Percentiles rank a stretch among this genome's conserved stretches.
phyloP scores from a whole-genome alignment of 2,329 filamentous ascomycete species.

The Paecilomyces sp. region DNA sequence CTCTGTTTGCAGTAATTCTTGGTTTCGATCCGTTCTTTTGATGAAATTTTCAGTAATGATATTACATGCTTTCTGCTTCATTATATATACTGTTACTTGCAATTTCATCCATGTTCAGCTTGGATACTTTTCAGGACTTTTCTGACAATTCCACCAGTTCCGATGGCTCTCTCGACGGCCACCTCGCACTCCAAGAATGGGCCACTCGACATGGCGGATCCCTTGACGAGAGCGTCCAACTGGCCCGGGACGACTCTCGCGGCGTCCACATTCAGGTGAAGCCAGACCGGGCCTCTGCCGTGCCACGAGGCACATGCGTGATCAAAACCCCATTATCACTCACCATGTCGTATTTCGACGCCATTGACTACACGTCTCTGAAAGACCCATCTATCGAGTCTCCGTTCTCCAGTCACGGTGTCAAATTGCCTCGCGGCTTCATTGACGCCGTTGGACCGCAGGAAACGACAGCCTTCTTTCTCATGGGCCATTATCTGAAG shows the following conservation, averaged over 20 bases:
- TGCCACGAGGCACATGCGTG: slow-evolving; percentile 24
- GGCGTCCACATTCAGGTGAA: slow-evolving; percentile 31
- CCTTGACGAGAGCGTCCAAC: slow-evolving; percentile 24
- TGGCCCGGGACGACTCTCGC: slow-evolving; percentile 24
- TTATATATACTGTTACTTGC: neutral
- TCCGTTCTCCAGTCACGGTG: slow-evolving; percentile 22
- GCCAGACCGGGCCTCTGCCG: slow-evolving; percentile 13
- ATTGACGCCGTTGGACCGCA: slow-evolving; percentile 47
- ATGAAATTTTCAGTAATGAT: no score
- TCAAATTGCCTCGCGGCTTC: slow-evolving; percentile 45
- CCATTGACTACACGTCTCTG: slow-evolving; percentile 16
- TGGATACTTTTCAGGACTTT: neutral
- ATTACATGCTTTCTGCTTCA: neutral
- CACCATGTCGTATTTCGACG: slow-evolving; percentile 33
- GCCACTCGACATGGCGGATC: slow-evolving; percentile 22
- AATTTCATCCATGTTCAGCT: neutral
- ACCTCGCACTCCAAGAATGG: slow-evolving; percentile 26
- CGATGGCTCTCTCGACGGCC: slow-evolving; percentile 14
- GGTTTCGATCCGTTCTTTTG: no score
- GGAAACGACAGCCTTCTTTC: slow-evolving; percentile 59
- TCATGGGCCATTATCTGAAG: slow-evolving; percentile 60
- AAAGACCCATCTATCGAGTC: neutral
- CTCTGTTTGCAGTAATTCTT: no score
- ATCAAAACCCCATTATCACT: slow-evolving; percentile 27
- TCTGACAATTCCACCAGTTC: slow-evolving; percentile 2